Evolutionary conservation across 2,329 filamentous ascomycete species (phyloP), one percentile per base, ranked within the genome.

Genomic region (Xylaria sp.): DNA sequence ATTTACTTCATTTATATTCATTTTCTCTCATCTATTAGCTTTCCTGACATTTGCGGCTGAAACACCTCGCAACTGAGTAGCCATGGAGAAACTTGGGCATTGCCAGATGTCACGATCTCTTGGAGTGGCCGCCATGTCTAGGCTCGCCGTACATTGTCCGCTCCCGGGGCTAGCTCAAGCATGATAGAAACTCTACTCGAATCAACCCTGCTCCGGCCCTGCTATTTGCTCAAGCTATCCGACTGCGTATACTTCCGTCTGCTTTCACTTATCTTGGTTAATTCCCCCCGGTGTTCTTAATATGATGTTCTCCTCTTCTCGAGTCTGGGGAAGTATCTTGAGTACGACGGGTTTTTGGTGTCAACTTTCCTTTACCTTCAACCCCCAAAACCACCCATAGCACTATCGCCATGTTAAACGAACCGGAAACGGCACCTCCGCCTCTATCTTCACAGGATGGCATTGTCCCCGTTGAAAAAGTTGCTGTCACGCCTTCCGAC

Each of bases 121-220:
- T 31, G 2, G 13, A 58, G 9, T 18, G 41, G 9, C 2, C 13
- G 23, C 18, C 6, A 64, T 64, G 20, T 12, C 48, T 41, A n/a
- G 8, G 23, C 2, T 62, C 23, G 3, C 33, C 36, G 39, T 56
- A 28, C 2, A 51, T 58, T 12, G 54, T 64, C 41, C 41, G 18
- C 20, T 51, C 39, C 33, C 46, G 46, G 66, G 63, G 56, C 31
- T 41, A 48, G 28, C 25, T 39, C 51, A 49, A 36, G 66, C 63
- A 54, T 66, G 63, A 57, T 18, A 46, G 51, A 71, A 70, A 71
- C 69, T 69, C 63, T 71, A 71, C 64, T 60, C 2, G 10, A 1
- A 18, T 48, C 8, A 48, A 70, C 36, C 62, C 25, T 43, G 41
- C 31, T 39, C 23, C 9, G 48, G 20, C 9, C 49, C 51, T 67